Evolutionary conservation across 768 basidiomycete genomes (phyloP), one percentile per base, ranked within the genome.

Genomic region (Phanerodontia chrysosporium): DNA sequence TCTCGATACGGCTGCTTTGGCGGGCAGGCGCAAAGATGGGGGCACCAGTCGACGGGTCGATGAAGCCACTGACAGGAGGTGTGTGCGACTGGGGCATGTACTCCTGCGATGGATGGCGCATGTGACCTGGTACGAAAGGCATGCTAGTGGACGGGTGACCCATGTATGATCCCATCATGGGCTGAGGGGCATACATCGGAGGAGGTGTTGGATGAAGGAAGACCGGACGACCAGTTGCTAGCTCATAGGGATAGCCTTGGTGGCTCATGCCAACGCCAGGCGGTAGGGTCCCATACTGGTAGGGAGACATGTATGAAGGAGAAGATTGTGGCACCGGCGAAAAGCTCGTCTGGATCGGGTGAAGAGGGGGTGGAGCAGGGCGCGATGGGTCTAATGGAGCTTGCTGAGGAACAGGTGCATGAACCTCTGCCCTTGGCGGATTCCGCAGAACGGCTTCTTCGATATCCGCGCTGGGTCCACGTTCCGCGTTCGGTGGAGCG

Each of bases 201-300:
- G 79, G 76, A 13, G 80, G 76, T n/a, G 79, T 63, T 1, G 71
- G 73, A 61, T 85, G 81, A 28, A 92, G 76, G 65, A 87, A 87
- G 32, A 93, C 85, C 12, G 89, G 83, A 39, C 89, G 89, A 42
- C 92, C 92, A 4, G 89, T 92, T 14, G 89, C 84, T 53, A 92
- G 68, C 70, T 93, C 91, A 67, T 86, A 92, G n/a, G 89, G 78
- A 74, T 90, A 79, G 30, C 91, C 91, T 60, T 89, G 85, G 55
- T 84, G 82, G 63, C 85, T 85, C 67, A 91, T 73, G 14, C 80
- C 89, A 51, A 92, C 79, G 49, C 91, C 91, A 14, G 84, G 77
- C n/a, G 90, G 82, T 21, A 86, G 61, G 7, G 78, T 71, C 6
- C 78, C 75, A 68, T 83, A 89, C 1, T 75, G 74, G 56, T 89